Percentiles rank a stretch among this genome's conserved stretches.
Evolutionary conservation across 805 yeast species (phyloP).

Genomic region (Limtongia smithiae): DNA sequence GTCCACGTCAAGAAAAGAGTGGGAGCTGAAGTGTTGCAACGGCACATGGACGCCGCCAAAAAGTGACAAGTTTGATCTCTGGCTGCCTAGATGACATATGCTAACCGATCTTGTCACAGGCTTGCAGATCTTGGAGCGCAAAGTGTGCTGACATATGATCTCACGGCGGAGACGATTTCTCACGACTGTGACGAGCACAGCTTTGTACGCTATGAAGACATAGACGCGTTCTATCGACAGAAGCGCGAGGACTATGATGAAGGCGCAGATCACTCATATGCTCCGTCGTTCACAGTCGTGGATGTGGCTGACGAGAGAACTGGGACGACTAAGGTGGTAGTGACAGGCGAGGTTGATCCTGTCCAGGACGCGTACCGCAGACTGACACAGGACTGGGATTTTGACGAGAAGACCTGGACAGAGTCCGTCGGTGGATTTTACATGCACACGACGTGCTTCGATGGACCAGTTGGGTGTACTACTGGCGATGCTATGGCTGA

Average conservation of each 20-base stretch:
- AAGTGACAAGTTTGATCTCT: no score
- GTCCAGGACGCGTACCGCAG: slow-evolving; percentile 10
- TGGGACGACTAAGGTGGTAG: background rate
- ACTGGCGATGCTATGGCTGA: background rate
- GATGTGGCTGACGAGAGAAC: slow-evolving; percentile 5
- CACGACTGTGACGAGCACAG: no score
- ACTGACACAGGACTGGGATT: slow-evolving; percentile 16
- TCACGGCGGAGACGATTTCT: no score
- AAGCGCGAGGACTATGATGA: background rate
- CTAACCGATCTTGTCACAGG: background rate
- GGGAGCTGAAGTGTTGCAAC: background rate
- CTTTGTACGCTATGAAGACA: no score
- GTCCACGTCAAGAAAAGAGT: background rate
- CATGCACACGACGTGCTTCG: slow-evolving; percentile 1
- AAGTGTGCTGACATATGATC: no score
- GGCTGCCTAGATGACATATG: no score
- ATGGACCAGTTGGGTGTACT: background rate
- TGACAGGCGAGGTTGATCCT: slow-evolving; percentile 11
- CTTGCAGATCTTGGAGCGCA: no score
- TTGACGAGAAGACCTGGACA: slow-evolving; percentile 3
- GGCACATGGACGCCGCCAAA: background rate
- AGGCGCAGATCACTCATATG: no score
- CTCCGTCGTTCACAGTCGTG: slow-evolving; percentile 2
- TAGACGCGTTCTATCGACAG: no score
- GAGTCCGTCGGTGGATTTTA: background rate